Percentiles rank a stretch among this genome's conserved stretches.
Conservation (phyloP, 208 protist species). For the Crithidia expoeki region DNA sequence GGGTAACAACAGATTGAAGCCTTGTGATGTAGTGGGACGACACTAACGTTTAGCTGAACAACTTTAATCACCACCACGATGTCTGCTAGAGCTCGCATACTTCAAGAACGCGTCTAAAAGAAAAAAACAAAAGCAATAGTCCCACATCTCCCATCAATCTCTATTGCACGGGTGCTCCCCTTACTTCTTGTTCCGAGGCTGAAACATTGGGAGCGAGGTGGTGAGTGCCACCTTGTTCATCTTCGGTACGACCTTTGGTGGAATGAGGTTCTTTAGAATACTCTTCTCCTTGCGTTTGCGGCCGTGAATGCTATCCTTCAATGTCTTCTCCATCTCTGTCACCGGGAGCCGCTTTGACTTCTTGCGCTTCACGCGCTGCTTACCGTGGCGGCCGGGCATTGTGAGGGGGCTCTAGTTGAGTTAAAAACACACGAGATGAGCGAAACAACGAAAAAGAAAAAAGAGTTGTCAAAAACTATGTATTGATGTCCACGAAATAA, state of each 20-base stretch:
- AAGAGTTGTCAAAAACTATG: not conserved
- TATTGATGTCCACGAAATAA: too few species aligned
- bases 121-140: not conserved
- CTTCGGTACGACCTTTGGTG: constrained; percentile 64
- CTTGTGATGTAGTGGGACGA: too few species aligned
- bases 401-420: not conserved
- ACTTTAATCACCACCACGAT: too few species aligned
- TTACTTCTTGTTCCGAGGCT: constrained; percentile 24
- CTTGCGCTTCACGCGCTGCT: constrained; percentile 90
- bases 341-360: constrained; percentile 79
- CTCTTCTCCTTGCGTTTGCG: constrained; percentile 77
- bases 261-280: constrained; percentile 82
- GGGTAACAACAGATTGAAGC: too few species aligned
- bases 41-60: too few species aligned
- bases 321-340: constrained; percentile 86
- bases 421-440: not conserved
- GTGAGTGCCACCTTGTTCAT: constrained; percentile 65
- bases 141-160: too few species aligned
- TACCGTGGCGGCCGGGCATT: constrained; percentile 89
- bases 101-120: not conserved
- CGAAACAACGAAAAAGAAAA: not conserved
- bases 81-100: too few species aligned
- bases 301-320: constrained; percentile 91
- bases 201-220: constrained; percentile 83
- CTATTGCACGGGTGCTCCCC: too few species aligned